These are phyloP conservation scores for Macrolepiota albuminosa DNA, from an alignment of 768 basidiomycete genomes.

Conservation along the genomic window DNA sequence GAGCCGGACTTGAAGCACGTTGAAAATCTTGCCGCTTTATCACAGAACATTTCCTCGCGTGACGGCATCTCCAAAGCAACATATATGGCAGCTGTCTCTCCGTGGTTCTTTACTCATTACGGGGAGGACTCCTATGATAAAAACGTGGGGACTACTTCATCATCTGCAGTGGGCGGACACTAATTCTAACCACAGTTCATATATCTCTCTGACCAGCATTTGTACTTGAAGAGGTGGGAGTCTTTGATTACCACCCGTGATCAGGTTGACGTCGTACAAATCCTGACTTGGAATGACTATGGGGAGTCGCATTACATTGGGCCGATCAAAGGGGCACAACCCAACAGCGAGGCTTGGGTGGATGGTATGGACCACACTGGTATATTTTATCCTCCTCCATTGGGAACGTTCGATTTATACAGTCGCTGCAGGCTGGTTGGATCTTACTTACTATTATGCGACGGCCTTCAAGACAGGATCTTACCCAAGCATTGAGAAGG, in stretches of 20 bases:
- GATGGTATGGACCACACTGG: slow-evolving; percentile 57
- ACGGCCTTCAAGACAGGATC: slow-evolving; percentile 67
- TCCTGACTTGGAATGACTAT: slow-evolving; percentile 70
- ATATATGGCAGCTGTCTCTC: slow-evolving; percentile 56
- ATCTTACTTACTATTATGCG: slow-evolving; percentile 61
- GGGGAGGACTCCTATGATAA: slow-evolving; percentile 63
- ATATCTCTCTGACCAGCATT: slow-evolving; percentile 62
- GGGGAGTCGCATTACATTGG: slow-evolving; percentile 80
- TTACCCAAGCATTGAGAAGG: slow-evolving; percentile 53
- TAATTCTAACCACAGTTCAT: slow-evolving; percentile 39
- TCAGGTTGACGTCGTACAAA: slow-evolving; percentile 54
- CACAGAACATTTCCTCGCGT: slow-evolving; percentile 18
- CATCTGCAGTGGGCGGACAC: not conserved
- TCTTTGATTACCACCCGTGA: slow-evolving; percentile 51
- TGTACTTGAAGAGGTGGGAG: slow-evolving; percentile 68
- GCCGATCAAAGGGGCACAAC: slow-evolving; percentile 69
- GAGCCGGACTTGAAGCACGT: slow-evolving; percentile 55
- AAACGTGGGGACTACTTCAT: slow-evolving; percentile 41
- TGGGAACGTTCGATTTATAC: slow-evolving; percentile 4
- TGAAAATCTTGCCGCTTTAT: slow-evolving; percentile 30
- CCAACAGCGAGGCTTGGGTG: slow-evolving; percentile 70
- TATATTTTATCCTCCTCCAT: slow-evolving; percentile 11
- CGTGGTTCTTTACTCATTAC: slow-evolving; percentile 83
- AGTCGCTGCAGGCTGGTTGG: slow-evolving; percentile 50
- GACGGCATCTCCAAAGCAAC: slow-evolving; percentile 24